These are phyloP conservation scores for Lolium rigidum DNA, from an alignment of 176 grass and related monocot species.

Conservation along the genomic window DNA sequence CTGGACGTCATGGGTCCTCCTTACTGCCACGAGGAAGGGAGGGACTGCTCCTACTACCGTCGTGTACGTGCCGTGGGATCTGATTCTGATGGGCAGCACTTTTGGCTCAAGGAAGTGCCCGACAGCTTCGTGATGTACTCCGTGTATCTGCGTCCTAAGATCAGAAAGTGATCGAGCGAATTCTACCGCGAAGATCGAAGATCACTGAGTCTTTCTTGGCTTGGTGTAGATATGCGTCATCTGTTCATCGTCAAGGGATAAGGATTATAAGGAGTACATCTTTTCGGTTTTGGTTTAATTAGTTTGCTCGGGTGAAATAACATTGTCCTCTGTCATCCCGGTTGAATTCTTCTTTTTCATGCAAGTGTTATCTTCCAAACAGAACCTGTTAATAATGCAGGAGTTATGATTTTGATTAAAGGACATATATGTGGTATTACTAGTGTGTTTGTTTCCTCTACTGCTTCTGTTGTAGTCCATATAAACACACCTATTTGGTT, in stretches of 20 bases:
- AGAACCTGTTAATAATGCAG: too few species aligned
- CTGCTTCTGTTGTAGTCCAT: too few species aligned
- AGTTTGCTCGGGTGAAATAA: too few species aligned
- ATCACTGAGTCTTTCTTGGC: neutral
- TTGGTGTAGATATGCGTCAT: neutral
- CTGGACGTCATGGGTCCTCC: conserved; percentile 79
- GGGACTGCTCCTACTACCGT: conserved; percentile 71
- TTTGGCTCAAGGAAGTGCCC: conserved; percentile 50
- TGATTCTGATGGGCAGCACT: conserved; percentile 31
- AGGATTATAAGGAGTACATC: too few species aligned
- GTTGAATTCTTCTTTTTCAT: too few species aligned
- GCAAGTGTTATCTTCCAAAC: too few species aligned
- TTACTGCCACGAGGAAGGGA: conserved; percentile 44
- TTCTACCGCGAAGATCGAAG: neutral
- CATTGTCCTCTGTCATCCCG: too few species aligned
- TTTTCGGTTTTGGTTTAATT: too few species aligned
- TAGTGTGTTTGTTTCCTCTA: too few species aligned
- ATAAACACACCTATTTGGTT: too few species aligned
- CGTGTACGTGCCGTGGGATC: conserved; percentile 14
- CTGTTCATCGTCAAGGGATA: neutral
- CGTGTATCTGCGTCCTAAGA: neutral
- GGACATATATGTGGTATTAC: too few species aligned
- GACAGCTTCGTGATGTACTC: conserved; percentile 33
- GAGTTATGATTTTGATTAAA: too few species aligned
- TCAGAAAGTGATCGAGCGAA: neutral